Percentiles rank a stretch among this genome's conserved stretches.
phyloP scores from a whole-genome alignment of 805 yeast genomes.

The Yamadazyma olivae region DNA sequence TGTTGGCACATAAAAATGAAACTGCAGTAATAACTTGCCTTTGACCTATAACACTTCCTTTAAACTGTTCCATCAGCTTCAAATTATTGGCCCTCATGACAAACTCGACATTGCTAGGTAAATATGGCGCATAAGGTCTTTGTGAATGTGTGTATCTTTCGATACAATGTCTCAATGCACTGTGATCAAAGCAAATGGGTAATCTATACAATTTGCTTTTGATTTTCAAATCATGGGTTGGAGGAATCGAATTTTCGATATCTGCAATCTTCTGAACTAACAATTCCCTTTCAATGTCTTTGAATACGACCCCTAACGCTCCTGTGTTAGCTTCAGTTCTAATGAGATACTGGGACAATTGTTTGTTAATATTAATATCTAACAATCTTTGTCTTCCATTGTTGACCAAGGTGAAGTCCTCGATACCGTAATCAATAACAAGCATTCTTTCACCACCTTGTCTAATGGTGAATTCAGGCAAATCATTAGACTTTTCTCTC shows the following conservation, averaged over 20 bases:
- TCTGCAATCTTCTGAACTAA: slow-evolving; percentile 64
- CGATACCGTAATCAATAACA: slow-evolving; percentile 26
- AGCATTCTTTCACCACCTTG: slow-evolving; percentile 32
- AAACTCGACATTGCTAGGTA: slow-evolving; percentile 95
- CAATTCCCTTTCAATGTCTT: slow-evolving; percentile 49
- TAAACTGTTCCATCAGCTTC: slow-evolving; percentile 67
- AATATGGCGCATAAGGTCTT: slow-evolving; percentile 94
- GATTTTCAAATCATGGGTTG: slow-evolving; percentile 77
- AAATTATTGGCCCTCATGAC: slow-evolving; percentile 83
- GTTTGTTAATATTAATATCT: slow-evolving; percentile 9
- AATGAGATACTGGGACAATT: slow-evolving; percentile 2
- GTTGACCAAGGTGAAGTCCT: slow-evolving; percentile 23
- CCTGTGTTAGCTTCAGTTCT: slow-evolving; percentile 16
- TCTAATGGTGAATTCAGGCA: slow-evolving; percentile 16
- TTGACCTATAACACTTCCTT: slow-evolving; percentile 82
- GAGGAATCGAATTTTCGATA: slow-evolving; percentile 68
- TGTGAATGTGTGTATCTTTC: slow-evolving; percentile 90
- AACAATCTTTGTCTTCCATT: slow-evolving; percentile 28
- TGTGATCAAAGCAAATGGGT: slow-evolving; percentile 96
- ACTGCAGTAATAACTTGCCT: slow-evolving; percentile 92
- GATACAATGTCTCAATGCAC: slow-evolving; percentile 83
- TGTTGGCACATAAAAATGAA: slow-evolving; percentile 96
- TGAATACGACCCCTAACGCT: slow-evolving; percentile 15
- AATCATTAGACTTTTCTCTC: slow-evolving; percentile 4
- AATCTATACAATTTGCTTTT: slow-evolving; percentile 75